Conservation (phyloP, 2,329 filamentous ascomycete species). For the Colletotrichum euphorbiae region DNA sequence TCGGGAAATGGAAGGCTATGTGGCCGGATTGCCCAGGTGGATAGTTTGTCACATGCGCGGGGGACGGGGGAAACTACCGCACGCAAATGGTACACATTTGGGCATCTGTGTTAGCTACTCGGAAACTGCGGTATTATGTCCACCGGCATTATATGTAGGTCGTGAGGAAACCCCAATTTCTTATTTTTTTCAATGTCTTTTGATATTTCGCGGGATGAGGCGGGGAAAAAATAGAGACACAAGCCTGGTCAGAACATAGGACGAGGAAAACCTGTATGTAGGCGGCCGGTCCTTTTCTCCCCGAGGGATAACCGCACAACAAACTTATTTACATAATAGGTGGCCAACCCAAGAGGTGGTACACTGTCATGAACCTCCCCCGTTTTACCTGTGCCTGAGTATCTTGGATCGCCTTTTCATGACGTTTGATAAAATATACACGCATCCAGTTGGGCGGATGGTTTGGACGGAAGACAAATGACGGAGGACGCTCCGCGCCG, state of each 20-base stretch:
- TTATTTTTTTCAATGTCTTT: constrained; percentile 4
- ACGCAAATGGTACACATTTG: constrained; percentile 37
- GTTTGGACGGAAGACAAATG: too few species aligned
- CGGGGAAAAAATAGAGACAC: constrained; percentile 19
- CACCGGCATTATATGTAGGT: constrained; percentile 6
- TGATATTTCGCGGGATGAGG: constrained; percentile 11
- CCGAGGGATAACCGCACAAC: background rate
- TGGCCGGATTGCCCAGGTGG: constrained; percentile 30
- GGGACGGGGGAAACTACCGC: background rate
- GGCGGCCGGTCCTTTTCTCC: constrained; percentile 3
- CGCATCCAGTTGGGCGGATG: too few species aligned
- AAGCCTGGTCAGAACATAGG: constrained; percentile 6
- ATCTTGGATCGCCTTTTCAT: too few species aligned
- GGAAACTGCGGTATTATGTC: constrained; percentile 22
- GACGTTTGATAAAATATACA: too few species aligned
- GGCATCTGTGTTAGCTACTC: constrained; percentile 32
- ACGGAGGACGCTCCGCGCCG: background rate
- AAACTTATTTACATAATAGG: constrained; percentile 35
- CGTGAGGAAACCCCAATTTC: constrained; percentile 19
- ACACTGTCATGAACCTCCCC: constrained; percentile 16
- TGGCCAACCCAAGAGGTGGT: constrained; percentile 26
- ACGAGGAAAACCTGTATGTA: constrained; percentile 15
- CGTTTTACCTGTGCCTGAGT: background rate
- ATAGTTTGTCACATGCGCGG: constrained; percentile 37
- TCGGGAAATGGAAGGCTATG: constrained; percentile 28